Percentiles rank a stretch among this genome's conserved stretches.
Evolutionary conservation across 2,329 filamentous ascomycete species (phyloP).

Genomic region (Neurospora sp.): DNA sequence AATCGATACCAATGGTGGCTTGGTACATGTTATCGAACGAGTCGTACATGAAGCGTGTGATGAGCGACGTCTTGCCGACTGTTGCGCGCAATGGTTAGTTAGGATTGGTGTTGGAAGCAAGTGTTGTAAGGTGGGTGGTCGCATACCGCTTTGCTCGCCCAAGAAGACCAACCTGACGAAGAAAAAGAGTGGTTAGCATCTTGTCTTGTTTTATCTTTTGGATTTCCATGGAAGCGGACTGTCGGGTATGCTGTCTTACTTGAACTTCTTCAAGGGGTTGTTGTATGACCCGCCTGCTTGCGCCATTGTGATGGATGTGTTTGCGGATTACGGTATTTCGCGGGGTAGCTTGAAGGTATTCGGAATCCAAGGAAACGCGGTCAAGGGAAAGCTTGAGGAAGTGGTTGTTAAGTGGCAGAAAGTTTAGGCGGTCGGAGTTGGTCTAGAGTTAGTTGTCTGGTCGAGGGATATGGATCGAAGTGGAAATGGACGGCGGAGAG

Average conservation of each 20-base stretch:
- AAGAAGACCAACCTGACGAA: constrained; percentile 77
- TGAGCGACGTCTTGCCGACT: constrained; percentile 98
- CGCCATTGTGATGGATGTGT: constrained; percentile 55
- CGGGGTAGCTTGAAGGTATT: constrained; percentile 1
- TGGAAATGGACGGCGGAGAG: neutral
- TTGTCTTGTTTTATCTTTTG: neutral
- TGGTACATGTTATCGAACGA: constrained; percentile 99
- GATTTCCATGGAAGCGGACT: constrained; percentile 5
- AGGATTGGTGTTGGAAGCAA: neutral
- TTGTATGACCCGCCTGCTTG: constrained; percentile 81
- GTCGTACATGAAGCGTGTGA: constrained; percentile 99
- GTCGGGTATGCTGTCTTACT: constrained; percentile 44
- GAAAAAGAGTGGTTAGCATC: neutral
- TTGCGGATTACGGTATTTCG: constrained; percentile 10
- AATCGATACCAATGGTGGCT: constrained; percentile 98
- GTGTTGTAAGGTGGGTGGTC: neutral
- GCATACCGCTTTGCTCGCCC: constrained; percentile 93
- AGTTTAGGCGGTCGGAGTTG: neutral
- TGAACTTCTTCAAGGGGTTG: constrained; percentile 99
- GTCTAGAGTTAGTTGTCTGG: neutral
- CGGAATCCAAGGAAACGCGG: neutral
- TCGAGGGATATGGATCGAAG: neutral
- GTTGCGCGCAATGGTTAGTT: constrained; percentile 11
- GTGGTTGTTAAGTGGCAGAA: neutral
- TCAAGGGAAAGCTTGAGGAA: neutral